Evolutionary conservation across 768 basidiomycete species (phyloP).

Genomic region (Piloderma croceum): DNA sequence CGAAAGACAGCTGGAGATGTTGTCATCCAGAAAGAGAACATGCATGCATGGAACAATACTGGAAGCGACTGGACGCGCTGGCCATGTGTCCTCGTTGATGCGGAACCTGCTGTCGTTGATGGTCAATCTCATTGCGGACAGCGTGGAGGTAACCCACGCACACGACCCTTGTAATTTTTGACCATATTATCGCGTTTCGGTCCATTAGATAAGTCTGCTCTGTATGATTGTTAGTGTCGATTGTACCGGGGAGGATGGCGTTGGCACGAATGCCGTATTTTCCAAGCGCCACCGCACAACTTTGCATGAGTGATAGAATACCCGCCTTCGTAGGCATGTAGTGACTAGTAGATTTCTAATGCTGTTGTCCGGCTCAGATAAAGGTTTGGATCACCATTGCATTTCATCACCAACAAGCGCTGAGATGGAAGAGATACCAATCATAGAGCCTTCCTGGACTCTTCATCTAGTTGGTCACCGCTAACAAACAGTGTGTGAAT

Average conservation of each 20-base stretch:
- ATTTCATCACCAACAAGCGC: conserved; percentile 72
- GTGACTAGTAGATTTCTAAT: conserved; percentile 35
- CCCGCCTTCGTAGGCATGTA: conserved; percentile 81
- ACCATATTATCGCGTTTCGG: conserved; percentile 59
- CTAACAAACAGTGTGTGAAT: conserved; percentile 23
- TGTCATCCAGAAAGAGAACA: conserved; percentile 51
- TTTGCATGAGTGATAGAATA: conserved; percentile 74
- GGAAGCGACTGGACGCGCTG: conserved; percentile 46
- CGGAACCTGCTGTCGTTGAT: conserved; percentile 48
- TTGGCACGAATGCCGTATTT: conserved; percentile 71
- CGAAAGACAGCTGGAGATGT: conserved; percentile 51
- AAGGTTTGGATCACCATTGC: conserved; percentile 42
- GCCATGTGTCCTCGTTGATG: conserved; percentile 48
- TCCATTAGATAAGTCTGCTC: conserved; percentile 60
- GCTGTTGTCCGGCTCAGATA: not conserved
- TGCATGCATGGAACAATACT: conserved; percentile 61
- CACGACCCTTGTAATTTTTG: no score
- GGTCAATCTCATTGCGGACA: no score
- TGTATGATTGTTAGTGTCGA: conserved; percentile 73
- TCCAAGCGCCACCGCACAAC: conserved; percentile 71
- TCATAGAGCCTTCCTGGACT: conserved; percentile 67
- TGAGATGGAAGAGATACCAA: conserved; percentile 74
- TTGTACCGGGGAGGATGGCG: conserved; percentile 69
- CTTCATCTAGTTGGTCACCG: conserved; percentile 72
- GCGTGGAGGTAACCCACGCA: no score